Base-by-base conservation (phyloP, 306 rosid genomes). In the Pyrus communis region DNA sequence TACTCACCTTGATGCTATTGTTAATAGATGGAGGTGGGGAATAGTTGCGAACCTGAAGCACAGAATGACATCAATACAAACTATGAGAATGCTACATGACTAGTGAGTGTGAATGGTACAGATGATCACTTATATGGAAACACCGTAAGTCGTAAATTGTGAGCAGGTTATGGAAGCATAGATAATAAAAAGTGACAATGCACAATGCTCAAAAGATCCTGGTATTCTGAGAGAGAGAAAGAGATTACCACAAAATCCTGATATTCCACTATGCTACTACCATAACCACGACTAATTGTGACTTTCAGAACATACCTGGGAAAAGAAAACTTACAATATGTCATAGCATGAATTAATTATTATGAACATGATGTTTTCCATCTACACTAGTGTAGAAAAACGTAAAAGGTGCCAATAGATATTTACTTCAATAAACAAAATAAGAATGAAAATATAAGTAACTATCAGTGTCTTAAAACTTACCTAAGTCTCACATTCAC, bases 401-500 rank as follows among this genome's bases (percentile, higher is more conserved):
- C 18, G 21, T 73, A 25, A 40, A 60, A 40, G 69, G 19, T 60
- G 67, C 23, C 55, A 22, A 38, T n/a, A 40, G 15, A 57, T 55
- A 54, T 18, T 9, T 9, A 52, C 75, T 33, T 72, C 66, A n/a
- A 71, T n/a, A 21, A 54, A 54, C 13, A 54, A 71, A 40, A 54
- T 12, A 3, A 52, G 4, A 33, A 54, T 38, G 17, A n/a, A 21
- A 57, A 22, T 17, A 55, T 2, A 33, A 23, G 40, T 1, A 58
- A 58, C 35, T 1, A 73, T 17, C 23, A 73, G 17, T 4, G 4
- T 31, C 61, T 30, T 21, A 21, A 45, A 70, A 62, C 46, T 78
- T 86, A 95, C 99, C 99, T 95, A 57, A 95, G 97, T 75, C 97
- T 86, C 83, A 95, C 99, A 85, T 95, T 90, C 78, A 89, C 97